phyloP scores from a whole-genome alignment of 768 basidiomycete species.

The Pulveroboletus sp. region DNA sequence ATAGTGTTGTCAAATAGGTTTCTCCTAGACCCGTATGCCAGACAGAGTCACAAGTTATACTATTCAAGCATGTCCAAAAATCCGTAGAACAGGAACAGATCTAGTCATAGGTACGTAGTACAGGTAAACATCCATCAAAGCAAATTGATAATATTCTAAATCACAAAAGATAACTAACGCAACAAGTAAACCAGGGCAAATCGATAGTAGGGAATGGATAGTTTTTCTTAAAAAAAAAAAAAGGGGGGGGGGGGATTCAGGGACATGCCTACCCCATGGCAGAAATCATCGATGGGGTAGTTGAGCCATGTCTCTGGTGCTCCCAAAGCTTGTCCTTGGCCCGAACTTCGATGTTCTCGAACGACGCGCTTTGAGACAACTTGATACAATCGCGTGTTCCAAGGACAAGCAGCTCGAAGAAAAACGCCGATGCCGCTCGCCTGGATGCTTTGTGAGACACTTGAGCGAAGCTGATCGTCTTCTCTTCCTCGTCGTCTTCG shows the following conservation, averaged over 20 bases:
- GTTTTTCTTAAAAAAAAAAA: not conserved
- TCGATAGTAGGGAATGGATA: conserved; percentile 1
- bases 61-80: not conserved
- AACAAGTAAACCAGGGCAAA: conserved; percentile 11
- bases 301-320: conserved; percentile 45
- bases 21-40: not conserved
- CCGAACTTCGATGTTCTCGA: conserved; percentile 80
- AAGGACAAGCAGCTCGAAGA: conserved; percentile 94
- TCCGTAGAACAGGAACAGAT: not conserved
- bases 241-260: not conserved
- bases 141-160: not conserved
- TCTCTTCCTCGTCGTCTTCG: conserved; percentile 46
- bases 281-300: conserved; percentile 43
- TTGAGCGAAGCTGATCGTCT: conserved; percentile 69
- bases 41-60: not conserved
- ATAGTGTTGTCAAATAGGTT: not conserved
- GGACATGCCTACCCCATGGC: conserved; percentile 30
- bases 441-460: conserved; percentile 84
- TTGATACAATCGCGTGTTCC: conserved; percentile 90
- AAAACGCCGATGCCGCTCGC: conserved; percentile 91
- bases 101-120: conserved; percentile 6
- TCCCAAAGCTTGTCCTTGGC: conserved; percentile 87
- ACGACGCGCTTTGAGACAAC: conserved; percentile 66
- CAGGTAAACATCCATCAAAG: not conserved
- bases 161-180: not conserved